Base-by-base conservation (phyloP, 352 stramenopile species). In the Peronospora destructor region DNA sequence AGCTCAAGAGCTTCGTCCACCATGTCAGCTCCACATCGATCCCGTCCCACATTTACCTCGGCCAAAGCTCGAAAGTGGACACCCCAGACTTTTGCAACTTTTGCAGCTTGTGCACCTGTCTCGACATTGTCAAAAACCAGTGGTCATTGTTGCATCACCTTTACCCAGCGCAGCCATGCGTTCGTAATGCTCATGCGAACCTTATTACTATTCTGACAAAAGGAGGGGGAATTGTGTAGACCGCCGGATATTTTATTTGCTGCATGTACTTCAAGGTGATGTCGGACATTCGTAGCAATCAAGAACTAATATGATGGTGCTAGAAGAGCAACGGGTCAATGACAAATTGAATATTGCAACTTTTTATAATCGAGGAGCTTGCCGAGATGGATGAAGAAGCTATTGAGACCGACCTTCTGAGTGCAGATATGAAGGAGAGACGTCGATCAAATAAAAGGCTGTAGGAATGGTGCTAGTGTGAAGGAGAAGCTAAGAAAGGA, bases 281-380 rank as follows among this genome's bases (percentile, higher is more conserved):
- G n/a, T n/a, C n/a, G n/a, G n/a, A n/a, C n/a, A n/a, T n/a, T n/a
- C n/a, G n/a, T n/a, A n/a, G n/a, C n/a, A n/a, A n/a, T n/a, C n/a
- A n/a, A n/a, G n/a, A n/a, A n/a, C n/a, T n/a, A n/a, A 89, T 13
- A 46, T 93, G 46, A 75, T 95, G 49, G 77, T 93, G 14, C 77
- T 94, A 42, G 72, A 89, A 0, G 53, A 66, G n/a, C 47, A 66
- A 6, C 42, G 38, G 12, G 53, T 14, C 13, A 44, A 13, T 4
- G 44, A 35, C n/a, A 49, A 43, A 3, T 52, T 55, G 6, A 78
- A 84, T 43, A 47, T 46, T 14, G 56, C 59, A 64, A 7, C 89
- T 68, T 44, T 84, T 95, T 52, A 81, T 82, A 14, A 91, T 95
- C 41, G 75, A 91, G 37, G 67, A 80, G 44, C 93, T 95, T 49